Evolutionary conservation across 1,139 yeast species (phyloP).

Genomic region (Yamadazyma trypodendri): DNA sequence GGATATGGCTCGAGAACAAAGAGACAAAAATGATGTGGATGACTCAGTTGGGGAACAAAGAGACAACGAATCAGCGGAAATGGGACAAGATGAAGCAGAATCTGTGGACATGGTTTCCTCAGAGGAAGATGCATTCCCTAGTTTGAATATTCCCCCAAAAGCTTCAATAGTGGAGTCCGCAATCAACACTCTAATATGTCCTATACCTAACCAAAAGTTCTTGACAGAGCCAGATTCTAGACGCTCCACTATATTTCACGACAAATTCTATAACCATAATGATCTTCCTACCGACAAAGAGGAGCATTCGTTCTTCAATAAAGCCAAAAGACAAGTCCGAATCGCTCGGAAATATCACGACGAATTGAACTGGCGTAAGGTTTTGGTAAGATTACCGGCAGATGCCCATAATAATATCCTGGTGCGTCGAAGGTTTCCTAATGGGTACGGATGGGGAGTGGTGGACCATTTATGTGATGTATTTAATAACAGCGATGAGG

Average conservation of each 20-base stretch:
- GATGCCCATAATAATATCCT: constrained; percentile 95
- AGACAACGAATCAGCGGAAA: constrained; percentile 13
- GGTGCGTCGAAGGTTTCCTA: constrained; percentile 84
- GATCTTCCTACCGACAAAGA: constrained; percentile 52
- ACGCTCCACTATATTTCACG: constrained; percentile 69
- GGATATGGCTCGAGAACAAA: neutral
- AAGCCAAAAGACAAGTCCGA: constrained; percentile 60
- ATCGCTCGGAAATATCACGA: constrained; percentile 88
- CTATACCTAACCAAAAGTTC: constrained; percentile 37
- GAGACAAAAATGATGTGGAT: constrained; percentile 11
- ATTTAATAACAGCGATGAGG: constrained; percentile 12
- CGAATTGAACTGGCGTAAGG: constrained; percentile 82
- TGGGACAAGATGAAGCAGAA: constrained; percentile 16
- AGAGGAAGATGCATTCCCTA: constrained; percentile 10
- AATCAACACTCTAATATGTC: constrained; percentile 39
- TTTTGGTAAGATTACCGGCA: constrained; percentile 79
- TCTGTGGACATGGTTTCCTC: constrained; percentile 10
- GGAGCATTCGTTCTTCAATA: constrained; percentile 16
- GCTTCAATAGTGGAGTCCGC: constrained; percentile 49
- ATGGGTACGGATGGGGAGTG: constrained; percentile 96
- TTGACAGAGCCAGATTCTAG: constrained; percentile 43
- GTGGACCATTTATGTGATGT: constrained; percentile 47
- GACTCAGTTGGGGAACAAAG: constrained; percentile 9
- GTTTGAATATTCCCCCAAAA: constrained; percentile 39
- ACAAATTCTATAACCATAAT: constrained; percentile 63